Base-by-base conservation (phyloP, 2,329 filamentous ascomycete genomes). In the Ascochyta fabae region DNA sequence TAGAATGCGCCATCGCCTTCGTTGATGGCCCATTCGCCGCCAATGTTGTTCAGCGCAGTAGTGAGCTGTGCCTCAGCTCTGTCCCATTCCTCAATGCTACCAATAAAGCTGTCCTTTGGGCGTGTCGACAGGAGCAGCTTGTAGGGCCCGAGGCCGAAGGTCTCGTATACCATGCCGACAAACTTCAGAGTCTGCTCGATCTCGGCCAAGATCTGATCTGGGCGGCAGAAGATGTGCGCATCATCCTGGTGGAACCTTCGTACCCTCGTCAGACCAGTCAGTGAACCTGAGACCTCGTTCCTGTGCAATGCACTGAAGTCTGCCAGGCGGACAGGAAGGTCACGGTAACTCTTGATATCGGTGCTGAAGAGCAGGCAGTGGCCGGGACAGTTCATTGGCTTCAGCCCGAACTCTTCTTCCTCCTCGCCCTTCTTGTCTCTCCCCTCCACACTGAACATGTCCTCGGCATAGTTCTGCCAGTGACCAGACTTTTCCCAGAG, bases 381-480 rank as follows among this genome's bases (percentile, higher is more conserved):
- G 3, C 91, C 92, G 0, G 92, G 92, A 71, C 92, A 96, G 72
- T 96, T 96, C 92, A 96, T 96, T 13, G 92, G 92, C 75, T 96
- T 96, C 64, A 96, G 79, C 16, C 90, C 91, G 75, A 91, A 96
- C 59, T 90, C 88, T 61, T 88, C 86, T 59, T 89, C 86, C 58
- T 87, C 84, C 41, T 78, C 70, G 3, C 78, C 78, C 22, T 71
- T 77, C 31, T 78, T 77, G n/a, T 80, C 80, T 15, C 82, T 79
- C 1, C 81, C 82, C 22, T 78, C 86, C 26, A 96, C 92, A 50
- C 89, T 88, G 75, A 93, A 96, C 92, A 96, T 96, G 70, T 96
- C 91, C 68, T 96, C 88, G 56, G 90, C 88, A 77, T 96, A 96
- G 73, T 96, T 96, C 51, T 94, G 88, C 81, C 93, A 87, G 65